phyloP scores from a whole-genome alignment of 768 basidiomycete genomes.

The Leccinum barrowsii region DNA sequence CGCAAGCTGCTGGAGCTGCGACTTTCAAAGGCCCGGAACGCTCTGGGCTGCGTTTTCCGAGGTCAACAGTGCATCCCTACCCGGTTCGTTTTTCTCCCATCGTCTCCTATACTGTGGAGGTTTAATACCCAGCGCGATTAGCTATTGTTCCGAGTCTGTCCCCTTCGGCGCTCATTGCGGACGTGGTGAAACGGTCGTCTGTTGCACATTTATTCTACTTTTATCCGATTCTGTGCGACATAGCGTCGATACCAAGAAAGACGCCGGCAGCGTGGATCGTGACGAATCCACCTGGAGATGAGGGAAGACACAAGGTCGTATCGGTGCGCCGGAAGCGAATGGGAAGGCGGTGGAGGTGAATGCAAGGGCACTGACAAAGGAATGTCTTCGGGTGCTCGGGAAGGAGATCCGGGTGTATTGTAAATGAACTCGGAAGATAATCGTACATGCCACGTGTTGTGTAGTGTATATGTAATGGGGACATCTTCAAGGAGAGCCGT shows the following conservation, averaged over 20 bases:
- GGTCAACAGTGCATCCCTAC: conserved; percentile 48
- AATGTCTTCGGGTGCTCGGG: conserved; percentile 67
- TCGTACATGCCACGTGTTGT: too few species aligned
- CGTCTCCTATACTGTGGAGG: neutral
- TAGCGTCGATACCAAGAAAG: conserved; percentile 67
- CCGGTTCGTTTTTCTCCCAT: conserved; percentile 42
- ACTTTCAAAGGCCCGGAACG: conserved; percentile 63
- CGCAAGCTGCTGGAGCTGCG: conserved; percentile 68
- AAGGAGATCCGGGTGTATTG: conserved; percentile 61
- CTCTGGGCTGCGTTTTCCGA: conserved; percentile 74
- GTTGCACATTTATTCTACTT: conserved; percentile 88
- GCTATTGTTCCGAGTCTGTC: conserved; percentile 43
- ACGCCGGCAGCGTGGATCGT: conserved; percentile 66
- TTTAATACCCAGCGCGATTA: neutral
- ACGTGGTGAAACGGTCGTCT: conserved; percentile 70
- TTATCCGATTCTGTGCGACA: conserved; percentile 74
- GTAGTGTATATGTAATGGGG: too few species aligned
- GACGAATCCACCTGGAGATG: conserved; percentile 11
- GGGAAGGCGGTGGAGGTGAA: conserved; percentile 50
- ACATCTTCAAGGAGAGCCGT: too few species aligned
- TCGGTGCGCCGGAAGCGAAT: conserved; percentile 19
- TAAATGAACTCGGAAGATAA: neutral
- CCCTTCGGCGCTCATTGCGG: conserved; percentile 57
- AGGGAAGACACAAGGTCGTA: conserved; percentile 16
- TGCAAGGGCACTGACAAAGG: conserved; percentile 60